Conservation (phyloP, 306 rosid species). For the Citrullus colocynthis region DNA sequence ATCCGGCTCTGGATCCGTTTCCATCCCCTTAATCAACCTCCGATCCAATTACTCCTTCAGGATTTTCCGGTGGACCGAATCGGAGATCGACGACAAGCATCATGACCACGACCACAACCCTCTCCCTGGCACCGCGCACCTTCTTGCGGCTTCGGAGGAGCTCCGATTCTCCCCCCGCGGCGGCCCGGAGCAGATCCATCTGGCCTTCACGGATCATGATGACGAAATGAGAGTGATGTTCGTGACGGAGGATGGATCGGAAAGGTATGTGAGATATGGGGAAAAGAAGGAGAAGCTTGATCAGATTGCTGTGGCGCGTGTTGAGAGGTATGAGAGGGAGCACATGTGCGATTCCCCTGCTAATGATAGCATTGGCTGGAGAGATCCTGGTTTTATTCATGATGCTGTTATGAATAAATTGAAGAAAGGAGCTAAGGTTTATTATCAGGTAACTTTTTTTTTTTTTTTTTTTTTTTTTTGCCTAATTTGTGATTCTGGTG, state of each 20-base stretch:
- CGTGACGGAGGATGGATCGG: conserved; percentile 26
- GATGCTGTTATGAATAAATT: conserved; percentile 51
- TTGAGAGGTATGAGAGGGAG: conserved; percentile 52
- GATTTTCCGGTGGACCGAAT: conserved; percentile 60
- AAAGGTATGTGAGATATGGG: conserved; percentile 45
- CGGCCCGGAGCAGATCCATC: conserved; percentile 75
- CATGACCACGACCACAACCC: conserved; percentile 70
- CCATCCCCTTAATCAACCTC: conserved; percentile 54
- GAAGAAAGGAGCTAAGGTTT: conserved; percentile 46
- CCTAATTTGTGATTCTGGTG: not conserved
- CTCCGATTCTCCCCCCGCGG: conserved; percentile 24
- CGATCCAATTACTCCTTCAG: conserved; percentile 75
- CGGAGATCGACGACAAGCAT: conserved; percentile 47
- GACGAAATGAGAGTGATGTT: conserved; percentile 86
- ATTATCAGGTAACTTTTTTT: conserved; percentile 44
- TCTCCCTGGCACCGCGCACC: conserved; percentile 40
- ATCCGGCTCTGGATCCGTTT: conserved; percentile 56
- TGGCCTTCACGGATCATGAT: conserved; percentile 36
- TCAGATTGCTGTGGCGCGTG: conserved; percentile 32
- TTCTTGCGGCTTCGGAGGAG: conserved; percentile 33
- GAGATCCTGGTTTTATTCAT: conserved; percentile 84
- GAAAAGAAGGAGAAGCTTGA: conserved; percentile 20
- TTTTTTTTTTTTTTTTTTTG: not conserved
- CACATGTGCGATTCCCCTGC: conserved; percentile 89
- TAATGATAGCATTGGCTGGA: conserved; percentile 57